These are phyloP conservation scores for Colletotrichum sidae DNA, from an alignment of 2,329 filamentous ascomycete genomes.

Conservation along the genomic window DNA sequence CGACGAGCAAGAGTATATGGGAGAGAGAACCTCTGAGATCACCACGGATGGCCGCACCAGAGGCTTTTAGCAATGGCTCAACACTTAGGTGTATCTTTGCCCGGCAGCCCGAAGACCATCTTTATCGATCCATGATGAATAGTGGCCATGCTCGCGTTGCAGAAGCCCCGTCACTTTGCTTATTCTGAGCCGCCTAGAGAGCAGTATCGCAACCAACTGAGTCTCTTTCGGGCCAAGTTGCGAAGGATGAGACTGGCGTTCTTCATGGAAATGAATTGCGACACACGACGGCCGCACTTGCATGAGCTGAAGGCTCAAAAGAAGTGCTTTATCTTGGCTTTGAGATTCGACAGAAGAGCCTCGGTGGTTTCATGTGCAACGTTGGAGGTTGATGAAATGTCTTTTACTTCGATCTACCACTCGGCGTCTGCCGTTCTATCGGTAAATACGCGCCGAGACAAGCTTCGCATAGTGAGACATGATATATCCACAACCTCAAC, in stretches of 20 bases:
- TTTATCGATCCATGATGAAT: too few species aligned
- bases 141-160: too few species aligned
- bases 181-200: too few species aligned
- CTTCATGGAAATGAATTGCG: neutral
- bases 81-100: neutral
- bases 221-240: conserved; percentile 5
- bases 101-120: neutral
- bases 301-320: neutral
- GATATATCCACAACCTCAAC: conserved; percentile 13
- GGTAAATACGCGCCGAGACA: conserved; percentile 9
- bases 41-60: too few species aligned
- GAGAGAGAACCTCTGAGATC: too few species aligned
- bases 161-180: too few species aligned
- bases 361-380: conserved; percentile 7
- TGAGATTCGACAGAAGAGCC: neutral
- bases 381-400: conserved; percentile 2
- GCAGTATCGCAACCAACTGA: neutral
- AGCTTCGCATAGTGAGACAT: conserved; percentile 10
- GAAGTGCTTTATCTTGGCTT: neutral
- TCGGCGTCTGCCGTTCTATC: neutral
- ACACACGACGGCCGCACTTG: neutral
- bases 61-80: conserved; percentile 5
- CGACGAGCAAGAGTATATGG: neutral
- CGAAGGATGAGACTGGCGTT: conserved; percentile 6
- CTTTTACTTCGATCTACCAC: neutral